Percentiles rank a stretch among this genome's conserved stretches.
Evolutionary conservation across 116 monocot genomes (phyloP).

Genomic region (Papilionanthe hybrid): DNA sequence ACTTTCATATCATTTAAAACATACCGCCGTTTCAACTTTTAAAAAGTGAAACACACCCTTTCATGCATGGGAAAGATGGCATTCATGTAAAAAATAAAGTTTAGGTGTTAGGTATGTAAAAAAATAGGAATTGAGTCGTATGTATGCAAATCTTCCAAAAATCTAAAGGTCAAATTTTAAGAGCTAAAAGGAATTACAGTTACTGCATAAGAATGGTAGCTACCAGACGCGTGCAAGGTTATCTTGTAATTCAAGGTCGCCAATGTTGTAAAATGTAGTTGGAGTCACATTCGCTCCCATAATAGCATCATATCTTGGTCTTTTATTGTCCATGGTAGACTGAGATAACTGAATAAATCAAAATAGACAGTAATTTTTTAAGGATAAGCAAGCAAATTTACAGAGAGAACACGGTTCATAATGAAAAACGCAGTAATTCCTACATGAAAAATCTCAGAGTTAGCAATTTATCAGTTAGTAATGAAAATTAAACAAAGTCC

Average conservation of each 20-base stretch:
- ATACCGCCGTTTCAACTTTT: too few relatives aligned
- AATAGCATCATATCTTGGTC: slow-evolving; percentile 86
- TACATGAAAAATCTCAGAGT: too few relatives aligned
- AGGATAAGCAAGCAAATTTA: not conserved
- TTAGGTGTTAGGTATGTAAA: too few relatives aligned
- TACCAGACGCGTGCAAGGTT: slow-evolving; percentile 89
- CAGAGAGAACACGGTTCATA: too few relatives aligned
- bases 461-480: too few relatives aligned
- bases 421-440: too few relatives aligned
- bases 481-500: too few relatives aligned
- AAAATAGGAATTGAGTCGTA: too few relatives aligned
- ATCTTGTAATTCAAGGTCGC: slow-evolving; percentile 89
- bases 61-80: too few relatives aligned
- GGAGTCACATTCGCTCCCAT: slow-evolving; percentile 83
- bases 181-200: not conserved
- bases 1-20: too few relatives aligned
- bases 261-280: slow-evolving; percentile 90
- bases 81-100: too few relatives aligned
- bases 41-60: too few relatives aligned
- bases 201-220: not conserved
- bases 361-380: not conserved
- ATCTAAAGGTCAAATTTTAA: not conserved
- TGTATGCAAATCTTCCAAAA: not conserved
- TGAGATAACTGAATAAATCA: slow-evolving; percentile 63
- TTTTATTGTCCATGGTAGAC: slow-evolving; percentile 62